Conservation (phyloP, 2,329 filamentous ascomycete genomes). For the Sporothrix inflata region DNA sequence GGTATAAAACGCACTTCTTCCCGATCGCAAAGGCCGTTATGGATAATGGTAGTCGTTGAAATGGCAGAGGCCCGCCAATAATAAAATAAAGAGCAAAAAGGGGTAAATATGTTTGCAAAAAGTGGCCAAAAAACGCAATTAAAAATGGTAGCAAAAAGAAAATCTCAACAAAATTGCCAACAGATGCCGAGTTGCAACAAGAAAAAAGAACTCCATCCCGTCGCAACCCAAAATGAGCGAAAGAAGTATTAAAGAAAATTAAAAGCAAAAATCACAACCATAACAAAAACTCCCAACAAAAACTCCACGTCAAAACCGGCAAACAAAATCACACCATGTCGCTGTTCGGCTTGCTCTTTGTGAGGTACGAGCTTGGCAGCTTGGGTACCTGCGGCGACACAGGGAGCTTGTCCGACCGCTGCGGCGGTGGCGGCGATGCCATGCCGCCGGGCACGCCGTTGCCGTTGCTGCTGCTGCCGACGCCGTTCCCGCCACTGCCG, state of each 20-base stretch:
- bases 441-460: not conserved
- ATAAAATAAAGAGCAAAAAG: not conserved
- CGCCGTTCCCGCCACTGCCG: not conserved
- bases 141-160: slow-evolving; percentile 8
- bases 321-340: slow-evolving; percentile 33
- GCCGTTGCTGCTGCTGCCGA: not conserved
- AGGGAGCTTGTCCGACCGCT: slow-evolving; percentile 34
- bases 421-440: slow-evolving; percentile 11
- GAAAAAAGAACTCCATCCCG: not conserved
- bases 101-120: not conserved
- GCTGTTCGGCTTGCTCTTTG: slow-evolving; percentile 31
- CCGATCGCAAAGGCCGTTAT: not conserved
- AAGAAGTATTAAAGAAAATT: not conserved
- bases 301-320: not conserved
- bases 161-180: not conserved
- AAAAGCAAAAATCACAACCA: not conserved
- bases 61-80: not conserved
- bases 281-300: not conserved
- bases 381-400: slow-evolving; percentile 37
- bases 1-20: slow-evolving; percentile 5
- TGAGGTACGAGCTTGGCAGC: slow-evolving; percentile 37
- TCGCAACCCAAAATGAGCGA: not conserved
- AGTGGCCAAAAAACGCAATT: slow-evolving; percentile 8
- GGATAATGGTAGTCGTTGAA: not conserved
- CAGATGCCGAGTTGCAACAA: not conserved